Evolutionary conservation across 176 grass and related monocot species (phyloP), one percentile per base, ranked within the genome.

Genomic region (Bromus sterilis): DNA sequence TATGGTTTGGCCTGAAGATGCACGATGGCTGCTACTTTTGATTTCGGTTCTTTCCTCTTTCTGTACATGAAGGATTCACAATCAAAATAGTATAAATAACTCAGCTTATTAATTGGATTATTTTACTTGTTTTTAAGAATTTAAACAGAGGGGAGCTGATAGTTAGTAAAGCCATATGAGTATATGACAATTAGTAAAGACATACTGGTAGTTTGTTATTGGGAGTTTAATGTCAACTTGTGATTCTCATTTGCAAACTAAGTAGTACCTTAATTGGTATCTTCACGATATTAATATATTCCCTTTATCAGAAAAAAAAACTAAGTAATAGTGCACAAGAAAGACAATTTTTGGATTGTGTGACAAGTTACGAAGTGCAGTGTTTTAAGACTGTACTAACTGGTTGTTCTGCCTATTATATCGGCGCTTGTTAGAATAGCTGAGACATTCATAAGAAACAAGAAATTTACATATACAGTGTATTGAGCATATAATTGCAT

Each of bases 1-100:
- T 82, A 91, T 8, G 66, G 49, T 76, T 89, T 85, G 37, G 88
- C 88, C 11, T 89, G 77, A 86, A 82, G 68, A 66, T 88, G 87
- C 71, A 96, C 80, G 64, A 18, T 28, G 28, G 49, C 64, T 55
- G 94, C 84, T 77, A 86, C 88, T 67, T 71, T 89, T 16, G 94
- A 97, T 57, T 49, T 93, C 51, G 79, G 93, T 75, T 29, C 56
- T 28, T 56, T 75, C 75, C 76, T 82, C 81, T 56, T 91, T 77
- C 86, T 88, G 78, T 71, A 58, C 51, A 86, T 65, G 51, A 66
- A 87, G 87, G 33, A 48, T 59, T 65, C 15, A 60, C 44, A 28
- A 51, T 28, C 28, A 69, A 59, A 2, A 44, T 39, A 46, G n/a
- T n/a, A n/a, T n/a, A n/a, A n/a, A 77, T 0, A 61, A 36, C 12